Evolutionary conservation across 768 basidiomycete genomes (phyloP), one percentile per base, ranked within the genome.

Genomic region (Phanerochaete sordida): DNA sequence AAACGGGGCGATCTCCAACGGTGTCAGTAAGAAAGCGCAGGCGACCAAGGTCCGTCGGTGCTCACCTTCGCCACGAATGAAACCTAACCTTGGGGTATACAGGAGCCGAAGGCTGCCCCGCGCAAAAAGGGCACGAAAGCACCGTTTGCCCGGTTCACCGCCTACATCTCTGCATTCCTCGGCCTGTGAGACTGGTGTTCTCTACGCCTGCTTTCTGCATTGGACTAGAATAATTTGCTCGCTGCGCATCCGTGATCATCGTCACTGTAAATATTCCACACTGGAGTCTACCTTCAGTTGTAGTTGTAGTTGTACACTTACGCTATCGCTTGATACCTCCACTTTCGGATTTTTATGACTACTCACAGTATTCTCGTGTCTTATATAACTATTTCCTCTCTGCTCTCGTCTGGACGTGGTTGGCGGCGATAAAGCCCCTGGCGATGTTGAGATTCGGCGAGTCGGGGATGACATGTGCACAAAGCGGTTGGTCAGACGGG

Each of bases 151-250:
- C 64, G 68, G 31, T 59, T 69, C 60, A 69, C 68, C 30, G 64
- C 68, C 44, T 69, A 69, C 62, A 61, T 69, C 39, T 69, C 68
- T 28, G 59, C 68, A 15, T 69, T 69, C 63, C 64, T 69, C 50
- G 68, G 68, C 23, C 59, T 68, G 33, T 68, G 60, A 64, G 28
- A 50, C 16, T 6, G 2, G 31, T 23, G 33, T 9, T 35, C 5
- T 35, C 47, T 3, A 24, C 39, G 39, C 19, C 21, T 43, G 3
- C 26, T 21, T 24, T 24, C 43, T 47, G 19, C 33, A 26, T 28
- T 23, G 55, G 55, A 56, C 55, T 56, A 56, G 55, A 56, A 44
- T 51, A 16, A 8, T 51, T 15, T 28, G 27, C 7, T 51, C 8
- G 13, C 39, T 19, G 19, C 39, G 8, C 39, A 19, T 4, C 19